Evolutionary conservation across 768 basidiomycete genomes (phyloP).

Genomic region (Termitomyces sp.): DNA sequence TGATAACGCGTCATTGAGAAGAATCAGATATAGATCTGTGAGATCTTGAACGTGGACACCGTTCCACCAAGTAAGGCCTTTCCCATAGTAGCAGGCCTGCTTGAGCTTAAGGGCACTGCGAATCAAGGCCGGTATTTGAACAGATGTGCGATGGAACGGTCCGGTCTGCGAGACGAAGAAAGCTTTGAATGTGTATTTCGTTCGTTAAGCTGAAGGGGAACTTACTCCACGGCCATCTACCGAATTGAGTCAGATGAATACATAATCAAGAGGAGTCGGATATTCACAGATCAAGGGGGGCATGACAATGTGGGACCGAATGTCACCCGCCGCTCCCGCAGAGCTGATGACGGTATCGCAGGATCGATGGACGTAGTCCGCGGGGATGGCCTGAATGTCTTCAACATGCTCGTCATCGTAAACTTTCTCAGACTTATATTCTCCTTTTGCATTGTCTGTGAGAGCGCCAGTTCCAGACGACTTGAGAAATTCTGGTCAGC

Average conservation of each 20-base stretch:
- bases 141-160: slow-evolving; percentile 14
- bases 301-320: slow-evolving; percentile 13
- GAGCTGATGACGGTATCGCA: slow-evolving; percentile 10
- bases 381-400: slow-evolving; percentile 13
- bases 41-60: slow-evolving; percentile 14
- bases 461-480: slow-evolving; percentile 11
- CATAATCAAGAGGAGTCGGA: too few species aligned
- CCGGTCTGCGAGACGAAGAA: slow-evolving; percentile 6
- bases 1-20: slow-evolving; percentile 11
- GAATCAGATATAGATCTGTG: slow-evolving; percentile 4
- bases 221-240: slow-evolving; percentile 14
- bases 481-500: background rate
- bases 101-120: slow-evolving; percentile 9
- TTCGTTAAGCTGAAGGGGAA: background rate
- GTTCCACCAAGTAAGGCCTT: slow-evolving; percentile 12
- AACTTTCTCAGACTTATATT: slow-evolving; percentile 8
- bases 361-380: slow-evolving; percentile 11
- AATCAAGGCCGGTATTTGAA: slow-evolving; percentile 11
- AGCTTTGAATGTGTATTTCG: background rate
- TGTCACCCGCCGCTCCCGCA: slow-evolving; percentile 10
- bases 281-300: slow-evolving; percentile 11
- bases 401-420: slow-evolving; percentile 14
- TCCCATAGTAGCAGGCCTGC: slow-evolving; percentile 10
- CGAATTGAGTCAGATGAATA: background rate
- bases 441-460: slow-evolving; percentile 8